Evolutionary conservation across 768 basidiomycete genomes (phyloP), one percentile per base, ranked within the genome.

Genomic region (Heimioporus sp.): DNA sequence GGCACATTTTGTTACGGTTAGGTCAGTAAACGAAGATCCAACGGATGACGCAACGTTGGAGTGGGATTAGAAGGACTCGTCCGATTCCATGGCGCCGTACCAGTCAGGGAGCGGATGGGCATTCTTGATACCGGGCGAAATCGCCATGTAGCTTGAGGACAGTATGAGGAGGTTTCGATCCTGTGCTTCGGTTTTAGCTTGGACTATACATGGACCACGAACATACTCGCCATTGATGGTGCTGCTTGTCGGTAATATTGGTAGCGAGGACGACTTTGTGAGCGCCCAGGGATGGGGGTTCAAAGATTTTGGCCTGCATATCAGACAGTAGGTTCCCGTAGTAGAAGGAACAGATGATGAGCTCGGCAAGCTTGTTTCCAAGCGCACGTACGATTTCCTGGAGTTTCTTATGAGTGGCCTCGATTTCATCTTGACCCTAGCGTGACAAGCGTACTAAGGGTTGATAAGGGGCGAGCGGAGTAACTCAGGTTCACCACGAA

Each of bases 231-330:
- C 97, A 48, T 98, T 96, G 59, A 99, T 99, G 9, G 97, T 99
- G 67, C 99, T 99, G 6, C 92, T 95, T 5, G 97, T 99, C 97
- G n/a, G 97, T 97, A 57, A 99, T 98, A 65, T 99, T 99, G 19
- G 97, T 99, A 3, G 97, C 97, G 28, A 99, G 77, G 17, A 99
- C 97, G 43, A 99, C 95, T 73, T 99, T 99, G 51, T 97, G 80
- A 24, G 97, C 92, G 17, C 94, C 94, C 49, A 90, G 89, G 1
- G 96, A 97, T 5, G 97, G 98, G 1, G 97, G 96, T 69, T 99
- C 97, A 70, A 99, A 99, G 51, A 99, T 99, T 73, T 98, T 97
- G 35, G 94, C 90, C 68, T 99, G 97, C 95, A 99, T 95, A 55
- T 99, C 97, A 60, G 92, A 95, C 1, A 97, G 97, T n/a, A 99